Evolutionary conservation across 1,139 yeast species (phyloP).

Genomic region (Yamadazyma sp.): DNA sequence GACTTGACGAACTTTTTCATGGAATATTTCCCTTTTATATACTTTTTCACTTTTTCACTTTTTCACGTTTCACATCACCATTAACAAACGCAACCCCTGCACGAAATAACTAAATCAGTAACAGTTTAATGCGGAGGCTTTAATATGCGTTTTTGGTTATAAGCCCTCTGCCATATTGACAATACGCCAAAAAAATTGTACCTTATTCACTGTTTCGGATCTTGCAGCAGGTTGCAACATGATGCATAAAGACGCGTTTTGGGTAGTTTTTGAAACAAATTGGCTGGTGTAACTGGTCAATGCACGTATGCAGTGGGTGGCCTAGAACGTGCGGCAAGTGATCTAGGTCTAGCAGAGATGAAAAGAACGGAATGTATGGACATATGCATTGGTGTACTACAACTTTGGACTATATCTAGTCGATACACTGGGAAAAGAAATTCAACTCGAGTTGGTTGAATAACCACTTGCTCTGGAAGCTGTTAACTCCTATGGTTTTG

Average conservation of each 20-base stretch:
- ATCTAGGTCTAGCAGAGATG: too few relatives aligned
- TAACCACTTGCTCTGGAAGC: slow-evolving; percentile 63
- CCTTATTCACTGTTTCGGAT: slow-evolving; percentile 1
- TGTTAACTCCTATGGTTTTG: slow-evolving; percentile 55
- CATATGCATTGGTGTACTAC: neutral
- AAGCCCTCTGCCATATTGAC: neutral
- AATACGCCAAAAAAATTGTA: slow-evolving; percentile 1
- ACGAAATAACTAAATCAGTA: neutral
- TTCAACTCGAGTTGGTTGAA: slow-evolving; percentile 51
- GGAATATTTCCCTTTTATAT: neutral
- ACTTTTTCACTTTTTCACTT: too few relatives aligned
- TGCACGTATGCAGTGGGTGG: too few relatives aligned
- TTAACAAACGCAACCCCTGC: neutral
- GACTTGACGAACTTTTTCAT: slow-evolving; percentile 1
- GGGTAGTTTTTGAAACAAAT: slow-evolving; percentile 2
- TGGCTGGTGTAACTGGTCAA: neutral
- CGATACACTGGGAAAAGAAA: slow-evolving; percentile 41
- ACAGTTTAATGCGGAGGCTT: neutral
- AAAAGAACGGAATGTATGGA: too few relatives aligned
- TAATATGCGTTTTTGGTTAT: neutral
- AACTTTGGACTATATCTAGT: slow-evolving; percentile 21
- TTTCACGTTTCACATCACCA: too few relatives aligned
- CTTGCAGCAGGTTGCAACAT: slow-evolving; percentile 3
- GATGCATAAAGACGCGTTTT: slow-evolving; percentile 1
- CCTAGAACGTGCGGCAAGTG: too few relatives aligned